Base-by-base conservation (phyloP, 83 land plant species). In the Diphasiastrum complanatum region DNA sequence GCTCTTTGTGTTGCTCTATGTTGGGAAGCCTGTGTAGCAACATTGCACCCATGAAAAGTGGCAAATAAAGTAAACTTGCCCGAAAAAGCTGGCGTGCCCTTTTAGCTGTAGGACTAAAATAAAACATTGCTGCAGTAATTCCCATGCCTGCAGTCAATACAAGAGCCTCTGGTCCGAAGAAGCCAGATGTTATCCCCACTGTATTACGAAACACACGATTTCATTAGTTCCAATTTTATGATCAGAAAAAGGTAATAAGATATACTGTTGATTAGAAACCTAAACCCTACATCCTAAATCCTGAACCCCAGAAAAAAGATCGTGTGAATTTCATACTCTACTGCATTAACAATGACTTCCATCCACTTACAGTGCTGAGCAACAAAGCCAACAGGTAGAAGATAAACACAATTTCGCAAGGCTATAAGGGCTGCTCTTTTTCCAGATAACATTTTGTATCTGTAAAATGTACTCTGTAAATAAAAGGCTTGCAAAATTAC, bases 401-500 rank as follows among this genome's bases (percentile, higher is more conserved):
- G 79, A 62, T 91, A 91, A 2, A 78, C 14, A 68, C 91, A 91
- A 68, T 91, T 91, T 51, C 97, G 73, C n/a, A 91, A 61, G 37
- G 95, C 81, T 19, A 73, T 81, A 28, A 74, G 71, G 31, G 97
- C 86, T 32, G 95, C 85, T 64, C 83, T 79, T 33, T 24, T 67
- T 35, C 97, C 97, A 55, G 85, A 85, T 12, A 91, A 61, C 97
- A 91, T 91, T 65, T 67, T 79, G 61, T 70, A 91, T 59, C 96
- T 89, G 75, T 47, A 63, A 20, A 55, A 55, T 11, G 0, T 8
- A 54, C 45, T 46, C 59, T n/a, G 11, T 16, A 55, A n/a, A 40
- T 16, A 37, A 23, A 61, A 37, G 50, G 34, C 12, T n/a, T 29
- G 29, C 2, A 51, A 50, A 47, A 51, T 27, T 51, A 23, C 20